Conservation (phyloP, 352 stramenopile genomes). For the Peronospora belbahrii region DNA sequence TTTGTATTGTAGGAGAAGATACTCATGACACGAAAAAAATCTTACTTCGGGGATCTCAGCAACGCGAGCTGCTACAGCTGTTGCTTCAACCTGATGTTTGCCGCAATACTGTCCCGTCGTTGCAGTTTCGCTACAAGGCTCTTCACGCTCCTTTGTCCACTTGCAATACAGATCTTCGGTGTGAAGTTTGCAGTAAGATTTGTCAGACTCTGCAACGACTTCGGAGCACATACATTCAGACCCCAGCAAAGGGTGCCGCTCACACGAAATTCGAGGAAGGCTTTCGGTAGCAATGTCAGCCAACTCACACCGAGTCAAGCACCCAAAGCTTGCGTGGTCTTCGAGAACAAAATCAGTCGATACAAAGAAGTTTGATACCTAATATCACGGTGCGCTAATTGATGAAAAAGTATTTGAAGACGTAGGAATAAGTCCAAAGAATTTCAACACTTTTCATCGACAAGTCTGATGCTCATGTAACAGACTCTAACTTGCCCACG, state of each 20-base stretch:
- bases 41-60: too few relatives aligned
- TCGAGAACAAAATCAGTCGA: too few relatives aligned
- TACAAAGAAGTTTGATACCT: too few relatives aligned
- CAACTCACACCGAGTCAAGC: constrained; percentile 16
- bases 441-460: too few relatives aligned
- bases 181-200: constrained; percentile 42
- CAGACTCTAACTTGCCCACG: too few relatives aligned
- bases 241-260: constrained; percentile 51
- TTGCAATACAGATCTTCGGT: constrained; percentile 28
- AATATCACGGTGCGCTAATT: too few relatives aligned
- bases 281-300: constrained; percentile 25
- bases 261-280: constrained; percentile 49
- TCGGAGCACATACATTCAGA: constrained; percentile 31
- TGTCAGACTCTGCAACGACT: constrained; percentile 8
- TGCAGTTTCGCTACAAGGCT: constrained; percentile 28
- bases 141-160: constrained; percentile 14
- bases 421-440: too few relatives aligned
- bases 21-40: too few relatives aligned
- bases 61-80: neutral
- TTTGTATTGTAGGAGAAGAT: too few relatives aligned
- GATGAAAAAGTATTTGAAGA: too few relatives aligned
- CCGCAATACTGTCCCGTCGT: constrained; percentile 30
- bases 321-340: constrained; percentile 73
- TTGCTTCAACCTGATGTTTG: constrained; percentile 12
- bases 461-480: too few relatives aligned